A percentile compares a stretch with the other conserved stretches of the same genome.
These are phyloP conservation scores for Pleurotus platypus DNA, from an alignment of 768 basidiomycete genomes.

Conservation along the genomic window DNA sequence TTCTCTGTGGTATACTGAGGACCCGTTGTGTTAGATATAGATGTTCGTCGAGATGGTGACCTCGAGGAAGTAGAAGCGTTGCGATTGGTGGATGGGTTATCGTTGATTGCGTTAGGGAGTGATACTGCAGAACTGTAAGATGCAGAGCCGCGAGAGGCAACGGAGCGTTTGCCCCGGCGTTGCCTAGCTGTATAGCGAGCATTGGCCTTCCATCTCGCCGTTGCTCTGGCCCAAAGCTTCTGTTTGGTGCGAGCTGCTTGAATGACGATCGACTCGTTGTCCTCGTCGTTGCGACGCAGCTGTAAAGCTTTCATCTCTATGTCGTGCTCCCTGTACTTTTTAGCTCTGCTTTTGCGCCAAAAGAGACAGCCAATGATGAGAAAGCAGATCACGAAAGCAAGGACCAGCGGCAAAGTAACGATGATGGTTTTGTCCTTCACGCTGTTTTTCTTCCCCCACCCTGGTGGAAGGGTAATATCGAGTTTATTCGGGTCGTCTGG, in stretches of 20 bases:
- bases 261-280: constrained; percentile 31
- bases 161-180: constrained; percentile 43
- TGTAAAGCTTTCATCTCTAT: constrained; percentile 45
- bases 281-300: constrained; percentile 22
- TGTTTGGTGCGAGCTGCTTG: constrained; percentile 47
- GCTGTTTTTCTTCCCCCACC: constrained; percentile 36
- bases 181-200: constrained; percentile 59
- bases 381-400: constrained; percentile 57
- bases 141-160: constrained; percentile 16
- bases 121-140: constrained; percentile 23
- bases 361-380: constrained; percentile 61
- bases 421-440: constrained; percentile 33
- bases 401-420: constrained; percentile 55
- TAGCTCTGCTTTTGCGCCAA: constrained; percentile 47
- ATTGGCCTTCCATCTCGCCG: constrained; percentile 66
- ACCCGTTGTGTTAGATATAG: constrained; percentile 15
- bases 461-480: constrained; percentile 44
- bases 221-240: constrained; percentile 62
- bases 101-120: constrained; percentile 9
- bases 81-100: constrained; percentile 6
- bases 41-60: constrained; percentile 26
- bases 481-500: constrained; percentile 20
- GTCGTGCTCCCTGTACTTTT: constrained; percentile 35
- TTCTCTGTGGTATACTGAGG: constrained; percentile 12
- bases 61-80: constrained; percentile 16